Base-by-base conservation (phyloP, 805 yeast species). In the Myxozyma neglecta region DNA sequence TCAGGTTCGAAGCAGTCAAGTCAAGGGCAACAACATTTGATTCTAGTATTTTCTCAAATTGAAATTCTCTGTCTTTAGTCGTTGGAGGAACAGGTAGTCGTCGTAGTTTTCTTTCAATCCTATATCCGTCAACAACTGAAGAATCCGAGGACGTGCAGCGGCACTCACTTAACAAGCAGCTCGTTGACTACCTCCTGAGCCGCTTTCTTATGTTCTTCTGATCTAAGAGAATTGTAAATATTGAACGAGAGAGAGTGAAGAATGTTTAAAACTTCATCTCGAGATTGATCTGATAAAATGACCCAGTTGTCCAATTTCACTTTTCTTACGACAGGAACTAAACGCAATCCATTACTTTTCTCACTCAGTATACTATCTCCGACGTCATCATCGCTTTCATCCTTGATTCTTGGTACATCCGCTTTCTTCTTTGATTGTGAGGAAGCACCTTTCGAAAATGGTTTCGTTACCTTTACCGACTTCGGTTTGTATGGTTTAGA, bases 71-170 rank as follows among this genome's bases (percentile, higher is more conserved):
- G 44, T 56, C 66, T 29, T 60, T 56, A 9, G 64, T 56, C 13
- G 20, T 35, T 24, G 59, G 53, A 39, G 66, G 66, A 6, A 60
- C 62, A 4, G 66, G 66, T 34, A 64, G 45, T 39, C 60, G 44
- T 3, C 44, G 34, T 9, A 64, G 60, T 20, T 55, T 36, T 14
- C 54, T 40, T 32, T 48, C 59, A 36, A 60, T n/a, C 54, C 65
- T 61, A 29, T 13, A 18, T 8, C 35, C 20, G 14, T 16, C 8
- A 13, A n/a, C 32, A 18, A 10, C 13, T 18, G 14, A 6, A 29
- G 29, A 20, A n/a, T 40, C 24, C 20, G 10, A 51, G 20, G 16
- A 24, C 4, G 29, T 5, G 29, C 29, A 24, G 13, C 16, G n/a
- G 13, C 9, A 34, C 61, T 32, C 39, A 61, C 64, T 32, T 56